Evolutionary conservation across 2,329 filamentous ascomycete genomes (phyloP).

Genomic region (Fulvia fulva): DNA sequence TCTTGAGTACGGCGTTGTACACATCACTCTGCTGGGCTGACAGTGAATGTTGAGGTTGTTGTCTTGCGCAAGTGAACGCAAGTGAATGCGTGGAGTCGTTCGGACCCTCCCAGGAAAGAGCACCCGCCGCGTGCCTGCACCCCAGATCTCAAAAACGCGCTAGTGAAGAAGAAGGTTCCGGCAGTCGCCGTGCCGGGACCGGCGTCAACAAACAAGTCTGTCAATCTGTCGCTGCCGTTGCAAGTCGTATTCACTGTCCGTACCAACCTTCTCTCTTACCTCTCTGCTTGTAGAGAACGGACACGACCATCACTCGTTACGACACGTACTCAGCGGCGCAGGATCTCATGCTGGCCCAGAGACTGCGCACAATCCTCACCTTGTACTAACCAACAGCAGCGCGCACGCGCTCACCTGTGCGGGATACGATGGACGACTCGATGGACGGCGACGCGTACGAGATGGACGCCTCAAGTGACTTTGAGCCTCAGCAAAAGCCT

Average conservation of each 20-base stretch:
- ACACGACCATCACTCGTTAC: not conserved
- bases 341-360: not conserved
- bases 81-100: not conserved
- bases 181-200: not conserved
- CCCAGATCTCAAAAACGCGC: not conserved
- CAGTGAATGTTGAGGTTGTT: not conserved
- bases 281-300: not conserved
- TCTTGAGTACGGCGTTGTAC: no score
- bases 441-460: slow-evolving; percentile 39
- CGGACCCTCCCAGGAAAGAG: not conserved
- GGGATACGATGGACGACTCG: slow-evolving; percentile 41
- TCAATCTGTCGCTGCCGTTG: not conserved
- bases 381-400: slow-evolving; percentile 7
- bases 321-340: not conserved
- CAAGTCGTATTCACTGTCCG: no score
- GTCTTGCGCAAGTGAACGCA: not conserved
- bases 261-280: not conserved
- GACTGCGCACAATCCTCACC: not conserved
- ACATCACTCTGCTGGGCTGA: not conserved
- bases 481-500: slow-evolving; percentile 33
- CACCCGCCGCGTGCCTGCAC: not conserved
- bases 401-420: slow-evolving; percentile 8
- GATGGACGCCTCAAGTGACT: slow-evolving; percentile 42
- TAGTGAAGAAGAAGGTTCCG: not conserved
- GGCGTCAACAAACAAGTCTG: not conserved